A percentile compares a stretch with the other conserved stretches of the same genome.
These are phyloP conservation scores for Linum trigynum DNA, from an alignment of 345 rosid genomes.

Conservation along the genomic window DNA sequence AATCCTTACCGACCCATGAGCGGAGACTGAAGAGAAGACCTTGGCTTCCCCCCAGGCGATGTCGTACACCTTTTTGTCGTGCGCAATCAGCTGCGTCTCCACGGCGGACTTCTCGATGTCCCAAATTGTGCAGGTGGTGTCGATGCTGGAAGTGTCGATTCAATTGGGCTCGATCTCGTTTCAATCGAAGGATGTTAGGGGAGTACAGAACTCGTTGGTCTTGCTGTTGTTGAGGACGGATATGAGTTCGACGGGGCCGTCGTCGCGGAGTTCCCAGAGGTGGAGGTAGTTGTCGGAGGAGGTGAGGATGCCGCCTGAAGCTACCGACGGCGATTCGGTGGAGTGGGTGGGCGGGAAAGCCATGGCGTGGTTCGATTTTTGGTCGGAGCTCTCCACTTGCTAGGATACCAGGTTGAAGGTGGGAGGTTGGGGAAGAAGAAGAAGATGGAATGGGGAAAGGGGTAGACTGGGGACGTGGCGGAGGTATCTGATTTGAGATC, in stretches of 20 bases:
- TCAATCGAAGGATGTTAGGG: conserved; percentile 93
- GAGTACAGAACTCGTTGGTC: conserved; percentile 65
- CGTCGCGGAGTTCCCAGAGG: conserved; percentile 50
- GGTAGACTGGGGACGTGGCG: too few species aligned
- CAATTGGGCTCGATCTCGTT: conserved; percentile 85
- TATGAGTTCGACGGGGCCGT: conserved; percentile 31
- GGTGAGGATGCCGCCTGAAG: conserved; percentile 64
- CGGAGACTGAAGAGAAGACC: conserved; percentile 71
- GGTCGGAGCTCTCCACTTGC: conserved; percentile 67
- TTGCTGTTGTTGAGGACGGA: conserved; percentile 63
- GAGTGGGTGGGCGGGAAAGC: conserved; percentile 34
- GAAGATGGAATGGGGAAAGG: too few species aligned
- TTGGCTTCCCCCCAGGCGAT: conserved; percentile 79
- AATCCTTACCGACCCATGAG: conserved; percentile 68
- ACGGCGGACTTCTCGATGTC: conserved; percentile 70
- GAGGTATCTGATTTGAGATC: too few species aligned
- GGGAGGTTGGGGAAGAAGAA: too few species aligned
- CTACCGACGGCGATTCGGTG: conserved; percentile 82
- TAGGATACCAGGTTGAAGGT: too few species aligned
- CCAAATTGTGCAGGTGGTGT: conserved; percentile 93
- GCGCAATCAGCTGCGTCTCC: conserved; percentile 86
- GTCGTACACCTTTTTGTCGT: conserved; percentile 75
- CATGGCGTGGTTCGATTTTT: conserved; percentile 74
- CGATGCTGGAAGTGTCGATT: conserved; percentile 80
- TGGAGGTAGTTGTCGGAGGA: conserved; percentile 77